A percentile compares a stretch with the other conserved stretches of the same genome.
Evolutionary conservation across 495 filamentous ascomycete genomes (phyloP).

Genomic region (Gamarada debralockiae): DNA sequence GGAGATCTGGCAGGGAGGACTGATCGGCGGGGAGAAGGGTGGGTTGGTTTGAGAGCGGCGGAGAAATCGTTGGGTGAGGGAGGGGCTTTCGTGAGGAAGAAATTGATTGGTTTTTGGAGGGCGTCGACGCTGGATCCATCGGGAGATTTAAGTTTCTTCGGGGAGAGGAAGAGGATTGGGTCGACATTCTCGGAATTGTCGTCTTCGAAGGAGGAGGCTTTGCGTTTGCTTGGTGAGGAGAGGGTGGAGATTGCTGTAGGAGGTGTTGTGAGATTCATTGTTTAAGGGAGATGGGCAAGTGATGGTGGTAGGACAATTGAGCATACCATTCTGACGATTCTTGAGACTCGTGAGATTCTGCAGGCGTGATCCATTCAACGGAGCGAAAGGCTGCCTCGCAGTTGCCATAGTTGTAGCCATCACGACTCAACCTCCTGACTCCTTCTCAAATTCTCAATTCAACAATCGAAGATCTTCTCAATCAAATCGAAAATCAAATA

Average conservation of each 20-base stretch:
- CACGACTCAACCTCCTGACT: not conserved
- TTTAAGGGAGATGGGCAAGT: not conserved
- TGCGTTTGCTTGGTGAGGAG: conserved; percentile 19
- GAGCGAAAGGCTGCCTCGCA: conserved; percentile 54
- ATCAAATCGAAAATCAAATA: not conserved
- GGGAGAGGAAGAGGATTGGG: conserved; percentile 55
- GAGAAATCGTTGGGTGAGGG: conserved; percentile 20
- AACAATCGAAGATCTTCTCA: too few relatives aligned
- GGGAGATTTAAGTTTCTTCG: conserved; percentile 62
- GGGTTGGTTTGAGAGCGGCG: conserved; percentile 25
- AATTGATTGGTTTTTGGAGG: conserved; percentile 26
- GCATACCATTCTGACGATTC: conserved; percentile 62
- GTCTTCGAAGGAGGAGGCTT: conserved; percentile 24
- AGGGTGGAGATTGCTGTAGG: conserved; percentile 16
- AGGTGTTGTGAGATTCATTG: conserved; percentile 5
- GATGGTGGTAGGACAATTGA: not conserved
- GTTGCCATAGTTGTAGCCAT: conserved; percentile 28
- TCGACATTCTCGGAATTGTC: conserved; percentile 76
- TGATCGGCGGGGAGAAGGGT: conserved; percentile 29
- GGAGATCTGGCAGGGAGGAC: conserved; percentile 25
- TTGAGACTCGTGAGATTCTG: conserved; percentile 54
- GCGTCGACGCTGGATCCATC: conserved; percentile 37
- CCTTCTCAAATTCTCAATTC: not conserved
- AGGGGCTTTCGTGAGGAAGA: conserved; percentile 28
- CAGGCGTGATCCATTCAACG: conserved; percentile 46